Conservation (phyloP, 2,329 filamentous ascomycete genomes). For the Iodosphaeria phyllophila region DNA sequence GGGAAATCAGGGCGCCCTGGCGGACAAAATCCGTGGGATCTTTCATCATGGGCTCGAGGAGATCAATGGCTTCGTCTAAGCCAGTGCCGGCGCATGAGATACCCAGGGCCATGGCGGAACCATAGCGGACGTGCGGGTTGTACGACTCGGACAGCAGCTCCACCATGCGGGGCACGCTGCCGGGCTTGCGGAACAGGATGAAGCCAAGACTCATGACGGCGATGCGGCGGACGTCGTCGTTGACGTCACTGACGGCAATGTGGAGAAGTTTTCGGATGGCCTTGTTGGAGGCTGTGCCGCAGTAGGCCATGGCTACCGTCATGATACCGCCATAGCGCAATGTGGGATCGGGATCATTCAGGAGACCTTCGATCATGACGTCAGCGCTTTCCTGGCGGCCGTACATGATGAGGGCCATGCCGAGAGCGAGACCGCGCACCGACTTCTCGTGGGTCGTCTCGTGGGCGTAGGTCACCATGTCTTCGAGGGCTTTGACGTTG, state of each 20-base stretch:
- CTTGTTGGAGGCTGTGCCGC: constrained; percentile 95
- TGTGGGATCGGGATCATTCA: constrained; percentile 85
- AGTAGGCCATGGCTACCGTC: constrained; percentile 96
- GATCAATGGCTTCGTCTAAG: constrained; percentile 85
- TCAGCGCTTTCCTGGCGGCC: constrained; percentile 88
- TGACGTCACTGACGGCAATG: constrained; percentile 93
- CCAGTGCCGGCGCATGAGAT: constrained; percentile 96
- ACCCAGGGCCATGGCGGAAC: constrained; percentile 93
- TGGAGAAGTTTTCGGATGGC: constrained; percentile 91
- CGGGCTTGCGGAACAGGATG: constrained; percentile 94
- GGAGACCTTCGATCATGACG: constrained; percentile 78
- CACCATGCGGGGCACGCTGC: constrained; percentile 95
- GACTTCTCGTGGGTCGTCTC: constrained; percentile 99
- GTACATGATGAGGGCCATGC: constrained; percentile 98
- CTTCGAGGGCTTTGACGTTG: constrained; percentile 78
- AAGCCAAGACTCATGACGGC: constrained; percentile 97
- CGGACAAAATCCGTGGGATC: constrained; percentile 97
- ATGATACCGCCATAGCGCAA: constrained; percentile 94
- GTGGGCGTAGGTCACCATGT: constrained; percentile 95
- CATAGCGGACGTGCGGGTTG: constrained; percentile 95
- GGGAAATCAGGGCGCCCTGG: constrained; percentile 82
- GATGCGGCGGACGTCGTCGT: constrained; percentile 87
- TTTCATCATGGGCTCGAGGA: constrained; percentile 98
- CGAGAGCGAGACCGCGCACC: constrained; percentile 82
- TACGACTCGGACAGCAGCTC: constrained; percentile 96